Conservation (phyloP, 805 yeast genomes). For the Kodamaea hsintzibuensis region DNA sequence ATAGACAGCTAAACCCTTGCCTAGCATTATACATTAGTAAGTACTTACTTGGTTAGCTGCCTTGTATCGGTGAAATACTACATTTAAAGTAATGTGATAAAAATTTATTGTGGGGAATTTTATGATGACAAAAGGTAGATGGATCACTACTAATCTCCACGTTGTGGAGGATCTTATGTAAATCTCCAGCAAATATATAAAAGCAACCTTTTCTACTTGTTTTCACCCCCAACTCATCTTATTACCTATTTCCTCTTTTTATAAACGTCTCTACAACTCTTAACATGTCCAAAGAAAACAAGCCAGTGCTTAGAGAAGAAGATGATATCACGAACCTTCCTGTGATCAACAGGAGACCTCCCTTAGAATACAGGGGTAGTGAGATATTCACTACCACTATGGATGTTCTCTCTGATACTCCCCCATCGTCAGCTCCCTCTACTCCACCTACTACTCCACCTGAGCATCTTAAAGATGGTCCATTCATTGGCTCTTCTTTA, state of each 20-base stretch:
- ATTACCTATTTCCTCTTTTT: not conserved
- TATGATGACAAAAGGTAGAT: not conserved
- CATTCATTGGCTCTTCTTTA: not conserved
- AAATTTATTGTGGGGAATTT: not conserved
- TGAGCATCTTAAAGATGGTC: not conserved
- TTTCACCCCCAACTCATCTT: not conserved
- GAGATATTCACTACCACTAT: slow-evolving; percentile 4
- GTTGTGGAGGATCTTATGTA: not conserved
- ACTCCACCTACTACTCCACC: slow-evolving; percentile 1
- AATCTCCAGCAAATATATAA: not conserved
- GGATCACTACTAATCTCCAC: not conserved
- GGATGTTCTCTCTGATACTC: slow-evolving; percentile 2
- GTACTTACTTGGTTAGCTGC: no score
- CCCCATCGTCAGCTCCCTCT: not conserved
- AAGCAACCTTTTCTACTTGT: not conserved
- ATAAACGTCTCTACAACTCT: not conserved
- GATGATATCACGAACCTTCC: not conserved
- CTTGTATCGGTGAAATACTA: not conserved
- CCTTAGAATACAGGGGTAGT: slow-evolving; percentile 7
- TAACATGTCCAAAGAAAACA: slow-evolving; percentile 1
- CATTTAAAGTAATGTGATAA: not conserved
- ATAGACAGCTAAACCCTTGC: not conserved
- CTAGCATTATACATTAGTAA: not conserved
- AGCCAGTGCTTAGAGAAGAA: not conserved
- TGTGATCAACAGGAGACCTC: slow-evolving; percentile 8